A percentile compares a stretch with the other conserved stretches of the same genome.
Conservation (phyloP, 2,329 filamentous ascomycete genomes). For the Colletotrichum magnum region DNA sequence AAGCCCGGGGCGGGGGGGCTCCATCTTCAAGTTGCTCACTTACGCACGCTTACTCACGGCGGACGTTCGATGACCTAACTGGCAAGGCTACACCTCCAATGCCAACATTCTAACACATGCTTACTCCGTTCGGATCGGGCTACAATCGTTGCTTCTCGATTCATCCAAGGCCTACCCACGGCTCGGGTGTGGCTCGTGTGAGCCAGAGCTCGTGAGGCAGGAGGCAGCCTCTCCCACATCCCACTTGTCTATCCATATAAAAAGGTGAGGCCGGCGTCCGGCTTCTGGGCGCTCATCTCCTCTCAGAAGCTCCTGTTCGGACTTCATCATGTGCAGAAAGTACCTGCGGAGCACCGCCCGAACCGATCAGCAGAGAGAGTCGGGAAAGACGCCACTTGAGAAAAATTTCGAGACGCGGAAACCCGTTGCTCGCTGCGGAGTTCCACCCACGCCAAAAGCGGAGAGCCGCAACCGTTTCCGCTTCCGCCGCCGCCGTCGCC, state of each 20-base stretch:
- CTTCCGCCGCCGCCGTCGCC: conserved; percentile 5
- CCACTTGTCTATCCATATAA: conserved; percentile 29
- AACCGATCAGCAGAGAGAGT: conserved; percentile 10
- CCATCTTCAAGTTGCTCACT: conserved; percentile 23
- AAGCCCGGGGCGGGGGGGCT: conserved; percentile 5
- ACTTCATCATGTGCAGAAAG: conserved; percentile 27
- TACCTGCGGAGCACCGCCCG: conserved; percentile 30
- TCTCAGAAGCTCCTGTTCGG: conserved; percentile 14
- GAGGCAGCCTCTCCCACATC: conserved; percentile 10
- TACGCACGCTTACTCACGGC: conserved; percentile 38
- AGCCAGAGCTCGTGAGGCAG: conserved; percentile 3
- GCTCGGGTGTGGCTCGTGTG: conserved; percentile 26
- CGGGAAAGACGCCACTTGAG: conserved; percentile 1
- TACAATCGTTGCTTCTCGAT: conserved; percentile 34
- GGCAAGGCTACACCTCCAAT: conserved; percentile 28
- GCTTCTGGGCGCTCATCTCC: background rate
- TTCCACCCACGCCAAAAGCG: conserved; percentile 39
- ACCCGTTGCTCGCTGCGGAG: conserved; percentile 42
- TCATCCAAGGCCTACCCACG: conserved; percentile 11
- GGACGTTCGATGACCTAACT: conserved; percentile 33
- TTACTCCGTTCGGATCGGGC: conserved; percentile 23
- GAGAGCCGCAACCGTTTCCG: conserved; percentile 36
- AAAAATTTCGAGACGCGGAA: conserved; percentile 29
- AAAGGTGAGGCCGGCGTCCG: conserved; percentile 15
- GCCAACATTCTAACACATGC: conserved; percentile 12